Conservation (phyloP, 1,284 basidiomycete species). For the Paramarasmius palmivorus region DNA sequence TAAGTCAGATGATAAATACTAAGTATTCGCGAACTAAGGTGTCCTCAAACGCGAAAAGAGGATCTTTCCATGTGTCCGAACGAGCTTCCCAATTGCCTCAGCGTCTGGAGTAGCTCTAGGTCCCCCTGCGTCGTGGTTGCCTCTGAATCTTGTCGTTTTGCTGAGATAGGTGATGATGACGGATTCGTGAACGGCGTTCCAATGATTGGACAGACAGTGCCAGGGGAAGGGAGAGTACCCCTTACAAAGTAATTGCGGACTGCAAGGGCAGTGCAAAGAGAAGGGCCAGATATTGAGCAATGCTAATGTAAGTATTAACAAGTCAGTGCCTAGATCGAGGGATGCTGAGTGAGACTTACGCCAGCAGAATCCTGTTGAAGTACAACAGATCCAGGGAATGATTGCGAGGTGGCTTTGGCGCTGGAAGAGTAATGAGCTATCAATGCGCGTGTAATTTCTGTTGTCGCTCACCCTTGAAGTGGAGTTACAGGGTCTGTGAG, state of each 20-base stretch:
- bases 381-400: constrained; percentile 36
- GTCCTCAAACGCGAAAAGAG: too few species aligned
- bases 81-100: too few species aligned
- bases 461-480: constrained; percentile 21
- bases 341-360: constrained; percentile 25
- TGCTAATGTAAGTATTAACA: constrained; percentile 30
- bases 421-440: constrained; percentile 21
- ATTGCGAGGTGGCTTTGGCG: constrained; percentile 37
- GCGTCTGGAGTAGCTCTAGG: too few species aligned
- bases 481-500: constrained; percentile 42
- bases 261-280: constrained; percentile 41
- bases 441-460: not conserved
- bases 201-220: constrained; percentile 37
- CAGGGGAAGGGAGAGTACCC: constrained; percentile 40
- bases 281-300: constrained; percentile 41
- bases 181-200: constrained; percentile 7
- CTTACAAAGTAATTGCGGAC: constrained; percentile 41
- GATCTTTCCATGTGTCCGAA: too few species aligned
- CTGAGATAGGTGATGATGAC: too few species aligned
- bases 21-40: too few species aligned
- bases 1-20: too few species aligned
- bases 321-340: not conserved
- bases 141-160: too few species aligned
- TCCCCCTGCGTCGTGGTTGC: too few species aligned
- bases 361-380: constrained; percentile 43